Percentiles rank a stretch among this genome's conserved stretches.
Conservation (phyloP, 2,329 filamentous ascomycete genomes). For the Aspergillus viridinutans region DNA sequence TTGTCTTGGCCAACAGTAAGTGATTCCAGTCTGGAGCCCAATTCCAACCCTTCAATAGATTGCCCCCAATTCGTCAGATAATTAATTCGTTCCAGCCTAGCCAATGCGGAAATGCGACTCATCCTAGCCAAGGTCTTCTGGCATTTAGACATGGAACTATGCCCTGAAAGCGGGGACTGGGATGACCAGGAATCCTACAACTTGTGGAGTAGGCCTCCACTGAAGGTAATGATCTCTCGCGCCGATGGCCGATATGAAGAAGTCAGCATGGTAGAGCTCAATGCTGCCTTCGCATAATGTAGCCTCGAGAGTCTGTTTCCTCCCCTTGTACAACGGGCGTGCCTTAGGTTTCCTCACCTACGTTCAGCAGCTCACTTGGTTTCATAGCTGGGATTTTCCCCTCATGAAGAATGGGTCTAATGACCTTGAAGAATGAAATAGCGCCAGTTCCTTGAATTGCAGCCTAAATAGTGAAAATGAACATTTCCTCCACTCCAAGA, state of each 20-base stretch:
- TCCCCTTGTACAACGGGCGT: too few relatives aligned
- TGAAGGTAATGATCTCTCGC: constrained; percentile 28
- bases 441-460: background rate
- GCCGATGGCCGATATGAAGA: background rate
- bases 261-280: background rate
- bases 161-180: constrained; percentile 22
- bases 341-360: background rate
- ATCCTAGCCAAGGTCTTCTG: constrained; percentile 36
- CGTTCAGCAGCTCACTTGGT: background rate
- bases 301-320: too few relatives aligned
- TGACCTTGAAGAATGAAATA: background rate
- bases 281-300: too few relatives aligned
- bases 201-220: constrained; percentile 35
- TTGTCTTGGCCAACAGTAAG: constrained; percentile 21
- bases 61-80: background rate
- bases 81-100: constrained; percentile 17
- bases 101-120: constrained; percentile 37
- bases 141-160: constrained; percentile 37
- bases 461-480: background rate
- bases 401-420: background rate
- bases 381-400: background rate
- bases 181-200: constrained; percentile 29
- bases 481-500: background rate
- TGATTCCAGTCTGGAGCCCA: background rate
- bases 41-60: background rate